phyloP scores from a whole-genome alignment of 768 basidiomycete species.

The Grammothele lineata region DNA sequence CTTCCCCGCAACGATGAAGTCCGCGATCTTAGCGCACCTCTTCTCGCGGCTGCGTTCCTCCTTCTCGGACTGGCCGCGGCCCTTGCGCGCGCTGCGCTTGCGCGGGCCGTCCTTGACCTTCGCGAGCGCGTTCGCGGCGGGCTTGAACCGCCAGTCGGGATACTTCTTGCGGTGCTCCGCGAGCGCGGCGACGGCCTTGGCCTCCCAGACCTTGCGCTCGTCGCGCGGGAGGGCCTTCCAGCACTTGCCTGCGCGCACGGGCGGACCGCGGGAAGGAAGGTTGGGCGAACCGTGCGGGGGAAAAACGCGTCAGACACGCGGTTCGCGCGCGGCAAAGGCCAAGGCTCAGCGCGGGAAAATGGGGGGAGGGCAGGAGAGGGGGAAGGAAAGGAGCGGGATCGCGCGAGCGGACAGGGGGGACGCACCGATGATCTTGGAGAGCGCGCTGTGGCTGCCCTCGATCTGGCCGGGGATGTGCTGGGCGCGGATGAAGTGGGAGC shows the following conservation, averaged over 20 bases:
- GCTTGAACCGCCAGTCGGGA: slow-evolving; percentile 81
- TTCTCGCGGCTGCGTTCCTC: slow-evolving; percentile 47
- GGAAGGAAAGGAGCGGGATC: too few relatives aligned
- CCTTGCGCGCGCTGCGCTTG: slow-evolving; percentile 31
- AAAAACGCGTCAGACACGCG: slow-evolving; percentile 13
- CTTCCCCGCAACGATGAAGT: slow-evolving; percentile 62
- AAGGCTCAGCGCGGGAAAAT: neutral
- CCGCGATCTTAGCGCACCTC: slow-evolving; percentile 64
- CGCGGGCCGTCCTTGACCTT: slow-evolving; percentile 41
- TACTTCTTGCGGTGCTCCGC: slow-evolving; percentile 70
- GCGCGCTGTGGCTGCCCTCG: slow-evolving; percentile 74
- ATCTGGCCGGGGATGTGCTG: slow-evolving; percentile 73
- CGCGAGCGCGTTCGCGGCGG: slow-evolving; percentile 44
- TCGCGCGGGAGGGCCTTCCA: slow-evolving; percentile 69
- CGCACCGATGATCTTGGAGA: slow-evolving; percentile 79
- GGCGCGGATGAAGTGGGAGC: slow-evolving; percentile 71
- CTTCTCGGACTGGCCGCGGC: slow-evolving; percentile 32
- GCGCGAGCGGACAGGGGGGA: slow-evolving; percentile 6
- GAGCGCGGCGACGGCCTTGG: slow-evolving; percentile 64
- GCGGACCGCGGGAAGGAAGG: too few relatives aligned
- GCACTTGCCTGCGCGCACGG: slow-evolving; percentile 48
- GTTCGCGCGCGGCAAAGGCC: neutral
- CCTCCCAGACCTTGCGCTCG: slow-evolving; percentile 75
- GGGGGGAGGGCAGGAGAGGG: too few relatives aligned
- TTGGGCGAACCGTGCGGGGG: too few relatives aligned